These are phyloP conservation scores for Cytauxzoon felis DNA, from an alignment of 169 alveolate genomes.

Conservation along the genomic window DNA sequence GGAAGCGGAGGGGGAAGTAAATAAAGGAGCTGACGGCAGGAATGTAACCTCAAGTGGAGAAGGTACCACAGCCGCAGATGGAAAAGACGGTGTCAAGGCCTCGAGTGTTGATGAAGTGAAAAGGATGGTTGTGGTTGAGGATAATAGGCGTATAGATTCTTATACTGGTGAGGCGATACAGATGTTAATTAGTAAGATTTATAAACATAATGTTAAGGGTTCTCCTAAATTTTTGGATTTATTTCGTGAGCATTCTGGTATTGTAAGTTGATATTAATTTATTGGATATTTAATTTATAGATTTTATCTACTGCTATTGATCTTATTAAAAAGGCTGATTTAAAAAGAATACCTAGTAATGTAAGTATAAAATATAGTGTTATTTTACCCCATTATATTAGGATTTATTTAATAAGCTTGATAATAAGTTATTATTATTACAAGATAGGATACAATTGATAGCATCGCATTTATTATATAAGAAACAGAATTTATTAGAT, in stretches of 20 bases:
- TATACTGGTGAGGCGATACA: constrained; percentile 62
- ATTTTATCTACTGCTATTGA: constrained; percentile 39
- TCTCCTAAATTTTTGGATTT: constrained; percentile 51
- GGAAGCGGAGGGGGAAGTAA: neutral
- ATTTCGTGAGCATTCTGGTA: constrained; percentile 42
- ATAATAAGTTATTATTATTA: constrained; percentile 29
- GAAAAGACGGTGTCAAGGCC: neutral
- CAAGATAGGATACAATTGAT: constrained; percentile 28
- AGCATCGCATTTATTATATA: constrained; percentile 51
- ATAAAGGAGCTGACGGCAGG: neutral
- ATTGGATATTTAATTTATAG: neutral
- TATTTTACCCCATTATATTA: neutral
- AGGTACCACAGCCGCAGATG: neutral
- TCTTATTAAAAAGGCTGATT: constrained; percentile 53
- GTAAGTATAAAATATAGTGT: neutral
- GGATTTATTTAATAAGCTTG: constrained; percentile 37
- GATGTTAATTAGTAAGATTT: constrained; percentile 24
- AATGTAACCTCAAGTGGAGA: neutral
- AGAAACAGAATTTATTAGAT: constrained; percentile 36
- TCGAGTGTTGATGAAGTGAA: neutral
- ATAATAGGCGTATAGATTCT: constrained; percentile 10
- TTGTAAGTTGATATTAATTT: constrained; percentile 5
- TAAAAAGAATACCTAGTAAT: constrained; percentile 43
- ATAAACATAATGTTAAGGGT: constrained; percentile 49
- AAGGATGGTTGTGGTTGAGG: constrained; percentile 3